A percentile compares a stretch with the other conserved stretches of the same genome.
These are phyloP conservation scores for Albatrellus sp. DNA, from an alignment of 1,284 basidiomycete genomes.

Conservation along the genomic window DNA sequence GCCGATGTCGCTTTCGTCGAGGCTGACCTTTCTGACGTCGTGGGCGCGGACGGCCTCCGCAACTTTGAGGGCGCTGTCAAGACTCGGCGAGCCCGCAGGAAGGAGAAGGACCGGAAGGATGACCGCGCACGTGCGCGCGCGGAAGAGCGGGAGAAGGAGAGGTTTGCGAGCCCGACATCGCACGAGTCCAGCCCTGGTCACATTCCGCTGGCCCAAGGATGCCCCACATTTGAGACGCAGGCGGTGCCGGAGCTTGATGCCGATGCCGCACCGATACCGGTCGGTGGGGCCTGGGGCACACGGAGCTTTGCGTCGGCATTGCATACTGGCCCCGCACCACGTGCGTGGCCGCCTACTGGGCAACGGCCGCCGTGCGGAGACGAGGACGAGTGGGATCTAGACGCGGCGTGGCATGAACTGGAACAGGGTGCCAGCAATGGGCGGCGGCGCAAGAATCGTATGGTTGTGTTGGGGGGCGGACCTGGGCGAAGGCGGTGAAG, in stretches of 20 bases:
- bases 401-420: constrained; percentile 72
- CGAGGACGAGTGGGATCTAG: constrained; percentile 66
- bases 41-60: constrained; percentile 59
- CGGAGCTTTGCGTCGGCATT: constrained; percentile 69
- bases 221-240: constrained; percentile 14
- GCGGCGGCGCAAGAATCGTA: constrained; percentile 49
- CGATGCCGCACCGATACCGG: constrained; percentile 17
- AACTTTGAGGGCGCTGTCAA: constrained; percentile 74
- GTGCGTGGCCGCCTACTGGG: constrained; percentile 14
- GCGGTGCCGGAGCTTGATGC: constrained; percentile 12
- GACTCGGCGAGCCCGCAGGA: constrained; percentile 61
- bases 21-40: constrained; percentile 68
- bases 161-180: constrained; percentile 17
- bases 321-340: constrained; percentile 27
- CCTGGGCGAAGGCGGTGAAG: constrained; percentile 24
- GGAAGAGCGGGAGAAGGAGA: constrained; percentile 64
- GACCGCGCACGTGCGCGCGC: constrained; percentile 68
- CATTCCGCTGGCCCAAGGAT: background rate
- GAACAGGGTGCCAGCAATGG: constrained; percentile 42
- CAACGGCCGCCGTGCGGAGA: constrained; percentile 12
- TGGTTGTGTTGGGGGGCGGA: constrained; percentile 57
- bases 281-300: constrained; percentile 59
- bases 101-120: constrained; percentile 72
- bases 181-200: constrained; percentile 3
- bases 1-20: constrained; percentile 94